Evolutionary conservation across 2,329 filamentous ascomycete genomes (phyloP).

Genomic region (Aspergillus aculeatinus): DNA sequence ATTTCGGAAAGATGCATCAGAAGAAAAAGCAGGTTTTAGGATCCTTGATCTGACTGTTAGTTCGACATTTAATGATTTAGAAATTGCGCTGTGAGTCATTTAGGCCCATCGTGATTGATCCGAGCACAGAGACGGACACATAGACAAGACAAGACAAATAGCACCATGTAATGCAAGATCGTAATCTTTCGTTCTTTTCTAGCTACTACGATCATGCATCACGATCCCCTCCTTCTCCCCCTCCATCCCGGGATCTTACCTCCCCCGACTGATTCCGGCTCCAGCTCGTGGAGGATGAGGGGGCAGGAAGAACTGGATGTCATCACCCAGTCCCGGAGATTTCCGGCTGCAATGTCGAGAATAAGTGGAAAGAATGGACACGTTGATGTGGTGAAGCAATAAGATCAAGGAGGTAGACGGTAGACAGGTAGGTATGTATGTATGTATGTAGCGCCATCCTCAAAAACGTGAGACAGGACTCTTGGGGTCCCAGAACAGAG

Average conservation of each 20-base stretch:
- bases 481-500: conserved; percentile 20
- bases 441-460: background rate
- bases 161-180: background rate
- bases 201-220: background rate
- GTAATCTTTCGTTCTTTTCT: background rate
- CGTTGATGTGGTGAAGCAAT: background rate
- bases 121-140: no score
- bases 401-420: background rate
- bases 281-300: background rate
- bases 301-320: background rate
- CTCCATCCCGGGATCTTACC: background rate
- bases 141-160: background rate
- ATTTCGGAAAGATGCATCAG: background rate
- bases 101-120: no score
- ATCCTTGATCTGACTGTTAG: background rate
- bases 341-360: background rate
- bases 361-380: background rate
- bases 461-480: conserved; percentile 3
- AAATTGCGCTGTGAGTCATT: no score
- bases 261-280: background rate
- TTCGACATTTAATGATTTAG: background rate
- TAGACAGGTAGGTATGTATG: background rate
- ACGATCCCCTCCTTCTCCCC: background rate
- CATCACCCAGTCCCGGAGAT: background rate
- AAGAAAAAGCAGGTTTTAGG: background rate